Evolutionary conservation across 139 green algal species (phyloP), one percentile per base, ranked within the genome.

Genomic region (Auxenochlorella pyrenoidosa): DNA sequence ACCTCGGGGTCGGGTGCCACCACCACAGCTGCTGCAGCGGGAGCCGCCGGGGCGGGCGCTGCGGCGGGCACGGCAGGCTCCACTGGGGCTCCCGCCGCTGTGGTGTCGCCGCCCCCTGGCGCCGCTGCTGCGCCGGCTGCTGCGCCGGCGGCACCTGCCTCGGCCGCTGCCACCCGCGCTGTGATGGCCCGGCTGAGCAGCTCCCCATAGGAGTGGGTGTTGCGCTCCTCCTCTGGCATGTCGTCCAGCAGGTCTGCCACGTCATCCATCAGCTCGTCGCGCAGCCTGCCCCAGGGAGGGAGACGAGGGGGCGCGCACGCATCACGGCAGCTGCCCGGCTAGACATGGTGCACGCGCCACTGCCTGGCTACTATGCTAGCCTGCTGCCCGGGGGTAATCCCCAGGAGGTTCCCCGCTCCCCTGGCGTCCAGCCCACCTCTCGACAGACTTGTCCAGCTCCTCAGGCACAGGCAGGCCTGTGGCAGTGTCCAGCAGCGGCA

Each of bases 401-500:
- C 6, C 47, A 54, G 47, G 47, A 10, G 47, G 8, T 6, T 10
- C 47, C 47, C 10, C 10, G 47, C 47, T 10, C 47, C 47, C 47
- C 47, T 63, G 30, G 28, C 22, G 24, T 71, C 63, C 21, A 2
- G 19, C 82, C 54, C 66, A 86, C 82, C 38, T 66, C n/a, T 79
- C 82, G 10, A 86, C 68, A 13, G 51, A 36, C 1, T n/a, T 51
- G 65, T 88, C 84, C 73, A 88, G 51, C 40, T 84, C 40, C 21
- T 44, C 32, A 0, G 82, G 82, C 66, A 86, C 89, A 36, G 84
- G 65, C 59, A 36, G 72, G 19, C 95, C 94, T 0, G 84, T 91
- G 44, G 90, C 79, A 40, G 82, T 89, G 83, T 98, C 94, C 76
- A 91, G 94, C 12, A 98, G 77, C 6, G 95, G 95, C 87, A 96